phyloP scores from a whole-genome alignment of 2,329 filamentous ascomycete species.

The Penicillium sp. region DNA sequence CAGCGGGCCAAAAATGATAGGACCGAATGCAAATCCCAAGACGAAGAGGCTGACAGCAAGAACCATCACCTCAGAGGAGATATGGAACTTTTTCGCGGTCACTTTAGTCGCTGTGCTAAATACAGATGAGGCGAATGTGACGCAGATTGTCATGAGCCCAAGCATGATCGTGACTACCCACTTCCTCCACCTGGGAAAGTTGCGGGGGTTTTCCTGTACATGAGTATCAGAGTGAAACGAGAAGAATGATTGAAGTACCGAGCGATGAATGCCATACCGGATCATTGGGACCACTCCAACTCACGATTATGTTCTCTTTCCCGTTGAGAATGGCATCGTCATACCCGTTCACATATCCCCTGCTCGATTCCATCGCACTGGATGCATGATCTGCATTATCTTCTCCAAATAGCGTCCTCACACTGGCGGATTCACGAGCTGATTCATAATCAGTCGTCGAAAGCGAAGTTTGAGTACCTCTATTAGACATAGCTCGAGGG shows the following conservation, averaged over 20 bases:
- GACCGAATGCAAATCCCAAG: constrained; percentile 57
- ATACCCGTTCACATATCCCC: background rate
- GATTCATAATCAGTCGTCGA: background rate
- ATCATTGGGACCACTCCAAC: constrained; percentile 7
- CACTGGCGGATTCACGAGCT: background rate
- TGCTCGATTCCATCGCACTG: background rate
- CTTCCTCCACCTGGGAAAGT: background rate
- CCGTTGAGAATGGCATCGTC: background rate
- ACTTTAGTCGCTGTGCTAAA: constrained; percentile 46
- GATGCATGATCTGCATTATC: background rate
- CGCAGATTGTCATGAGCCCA: background rate
- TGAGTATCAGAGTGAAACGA: background rate
- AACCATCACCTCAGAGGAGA: constrained; percentile 43
- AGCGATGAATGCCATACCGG: background rate
- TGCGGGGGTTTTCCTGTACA: constrained; percentile 7
- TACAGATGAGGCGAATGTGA: constrained; percentile 32
- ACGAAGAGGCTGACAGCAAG: constrained; percentile 48
- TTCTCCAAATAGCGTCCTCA: background rate
- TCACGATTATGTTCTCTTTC: background rate
- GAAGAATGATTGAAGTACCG: background rate
- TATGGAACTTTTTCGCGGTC: constrained; percentile 46
- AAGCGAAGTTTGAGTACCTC: background rate
- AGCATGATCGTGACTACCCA: background rate
- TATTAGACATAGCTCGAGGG: background rate
- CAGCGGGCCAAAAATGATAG: constrained; percentile 48